phyloP scores from a whole-genome alignment of 768 basidiomycete genomes.

The Krasilnikovozyma curviuscula region DNA sequence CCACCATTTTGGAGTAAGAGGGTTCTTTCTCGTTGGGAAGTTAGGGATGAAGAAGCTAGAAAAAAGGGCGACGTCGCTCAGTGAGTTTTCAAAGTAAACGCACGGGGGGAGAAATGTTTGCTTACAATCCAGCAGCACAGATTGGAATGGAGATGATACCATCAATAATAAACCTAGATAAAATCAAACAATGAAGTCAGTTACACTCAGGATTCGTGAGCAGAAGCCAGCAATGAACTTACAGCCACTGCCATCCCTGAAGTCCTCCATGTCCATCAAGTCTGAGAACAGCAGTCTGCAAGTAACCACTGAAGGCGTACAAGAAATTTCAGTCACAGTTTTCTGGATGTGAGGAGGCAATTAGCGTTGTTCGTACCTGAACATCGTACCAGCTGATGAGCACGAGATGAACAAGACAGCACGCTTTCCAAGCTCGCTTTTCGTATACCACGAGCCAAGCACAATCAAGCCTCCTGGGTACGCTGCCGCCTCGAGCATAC shows the following conservation, averaged over 20 bases:
- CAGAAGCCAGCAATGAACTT: no score
- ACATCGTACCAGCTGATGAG: no score
- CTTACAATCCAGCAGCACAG: slow-evolving; percentile 13
- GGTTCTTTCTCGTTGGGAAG: slow-evolving; percentile 8
- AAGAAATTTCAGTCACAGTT: no score
- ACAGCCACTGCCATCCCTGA: neutral
- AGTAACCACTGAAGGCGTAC: slow-evolving; percentile 1
- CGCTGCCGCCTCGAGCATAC: slow-evolving; percentile 1
- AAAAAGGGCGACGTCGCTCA: no score
- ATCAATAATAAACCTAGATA: slow-evolving; percentile 5
- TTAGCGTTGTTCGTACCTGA: no score
- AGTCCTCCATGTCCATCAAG: neutral
- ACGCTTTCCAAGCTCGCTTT: slow-evolving; percentile 3
- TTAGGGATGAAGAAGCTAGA: slow-evolving; percentile 16
- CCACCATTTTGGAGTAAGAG: slow-evolving; percentile 8
- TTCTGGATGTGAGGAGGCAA: no score
- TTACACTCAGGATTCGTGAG: no score
- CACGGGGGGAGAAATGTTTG: no score
- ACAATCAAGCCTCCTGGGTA: slow-evolving; percentile 1
- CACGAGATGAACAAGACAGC: slow-evolving; percentile 2
- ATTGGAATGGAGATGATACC: slow-evolving; percentile 15
- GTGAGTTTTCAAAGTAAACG: no score
- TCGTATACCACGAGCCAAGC: neutral
- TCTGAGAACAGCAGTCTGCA: slow-evolving; percentile 1
- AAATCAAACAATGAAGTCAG: no score